A percentile compares a stretch with the other conserved stretches of the same genome.
phyloP scores from a whole-genome alignment of 371 early-diverging fungal genomes.

The Mortierella sp. region DNA sequence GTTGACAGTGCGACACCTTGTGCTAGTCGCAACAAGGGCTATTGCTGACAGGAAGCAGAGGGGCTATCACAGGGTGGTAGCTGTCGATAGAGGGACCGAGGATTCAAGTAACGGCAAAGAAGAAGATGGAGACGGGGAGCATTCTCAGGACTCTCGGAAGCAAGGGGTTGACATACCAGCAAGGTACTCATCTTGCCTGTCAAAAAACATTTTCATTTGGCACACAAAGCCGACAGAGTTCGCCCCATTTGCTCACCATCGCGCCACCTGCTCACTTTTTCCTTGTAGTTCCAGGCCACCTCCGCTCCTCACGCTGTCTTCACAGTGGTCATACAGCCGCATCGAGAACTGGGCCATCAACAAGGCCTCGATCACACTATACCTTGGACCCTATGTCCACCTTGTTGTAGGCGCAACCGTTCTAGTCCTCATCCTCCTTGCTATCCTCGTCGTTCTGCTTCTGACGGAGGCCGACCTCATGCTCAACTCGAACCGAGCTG shows the following conservation, averaged over 20 bases:
- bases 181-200: constrained; percentile 20
- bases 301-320: neutral
- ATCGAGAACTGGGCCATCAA: constrained; percentile 59
- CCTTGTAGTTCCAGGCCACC: neutral
- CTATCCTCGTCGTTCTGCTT: constrained; percentile 55
- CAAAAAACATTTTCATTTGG: neutral
- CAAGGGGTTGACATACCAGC: constrained; percentile 26
- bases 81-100: neutral
- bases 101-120: constrained; percentile 4
- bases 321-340: constrained; percentile 32
- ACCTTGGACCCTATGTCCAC: constrained; percentile 41
- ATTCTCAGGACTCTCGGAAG: constrained; percentile 1
- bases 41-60: neutral
- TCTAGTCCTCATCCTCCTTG: constrained; percentile 50
- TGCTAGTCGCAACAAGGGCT: neutral
- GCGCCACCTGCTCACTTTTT: neutral
- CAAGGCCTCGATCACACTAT: constrained; percentile 57
- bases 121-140: neutral
- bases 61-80: neutral
- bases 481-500: constrained; percentile 69
- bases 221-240: neutral
- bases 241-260: neutral
- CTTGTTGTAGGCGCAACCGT: constrained; percentile 61
- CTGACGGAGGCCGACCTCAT: constrained; percentile 56
- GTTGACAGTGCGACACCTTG: constrained; percentile 21